phyloP scores from a whole-genome alignment of 352 stramenopile genomes.

The Phytophthora hybrid region DNA sequence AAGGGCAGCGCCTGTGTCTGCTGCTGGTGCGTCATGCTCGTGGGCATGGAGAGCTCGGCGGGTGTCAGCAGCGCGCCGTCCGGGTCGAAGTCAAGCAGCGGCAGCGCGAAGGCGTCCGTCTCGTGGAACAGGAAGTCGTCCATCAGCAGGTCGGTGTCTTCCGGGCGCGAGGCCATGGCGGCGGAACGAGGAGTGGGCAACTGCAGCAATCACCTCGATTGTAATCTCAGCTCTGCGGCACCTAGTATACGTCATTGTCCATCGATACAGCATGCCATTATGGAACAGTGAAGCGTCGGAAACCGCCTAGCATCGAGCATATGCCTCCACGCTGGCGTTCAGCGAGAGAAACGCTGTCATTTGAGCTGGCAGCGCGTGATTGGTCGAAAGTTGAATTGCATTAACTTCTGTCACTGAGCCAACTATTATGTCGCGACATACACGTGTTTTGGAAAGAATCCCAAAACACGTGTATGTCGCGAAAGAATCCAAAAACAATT shows the following conservation, averaged over 20 bases:
- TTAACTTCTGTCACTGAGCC: constrained; percentile 9
- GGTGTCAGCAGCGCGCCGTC: constrained; percentile 36
- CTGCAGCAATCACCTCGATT: background rate
- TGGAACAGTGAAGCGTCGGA: background rate
- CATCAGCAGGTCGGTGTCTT: constrained; percentile 40
- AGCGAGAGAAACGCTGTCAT: constrained; percentile 11
- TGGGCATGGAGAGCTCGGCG: constrained; percentile 23
- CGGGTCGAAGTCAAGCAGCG: constrained; percentile 56
- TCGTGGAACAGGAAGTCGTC: constrained; percentile 67
- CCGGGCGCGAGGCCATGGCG: constrained; percentile 10
- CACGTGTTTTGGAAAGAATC: too few relatives aligned
- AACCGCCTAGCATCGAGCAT: background rate
- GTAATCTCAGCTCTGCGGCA: background rate
- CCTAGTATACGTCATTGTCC: background rate
- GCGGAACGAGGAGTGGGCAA: background rate
- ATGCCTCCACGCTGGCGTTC: background rate
- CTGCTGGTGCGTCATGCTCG: constrained; percentile 21
- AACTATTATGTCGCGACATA: too few relatives aligned
- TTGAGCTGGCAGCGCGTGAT: constrained; percentile 63
- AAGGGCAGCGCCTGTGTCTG: constrained; percentile 28
- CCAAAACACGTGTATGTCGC: too few relatives aligned
- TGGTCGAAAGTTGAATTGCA: constrained; percentile 41
- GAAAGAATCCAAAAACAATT: too few relatives aligned
- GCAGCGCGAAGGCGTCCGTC: constrained; percentile 37
- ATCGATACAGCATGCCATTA: background rate